Evolutionary conservation across 345 rosid species (phyloP), one percentile per base, ranked within the genome.

Genomic region (Eucalyptus curtisii): DNA sequence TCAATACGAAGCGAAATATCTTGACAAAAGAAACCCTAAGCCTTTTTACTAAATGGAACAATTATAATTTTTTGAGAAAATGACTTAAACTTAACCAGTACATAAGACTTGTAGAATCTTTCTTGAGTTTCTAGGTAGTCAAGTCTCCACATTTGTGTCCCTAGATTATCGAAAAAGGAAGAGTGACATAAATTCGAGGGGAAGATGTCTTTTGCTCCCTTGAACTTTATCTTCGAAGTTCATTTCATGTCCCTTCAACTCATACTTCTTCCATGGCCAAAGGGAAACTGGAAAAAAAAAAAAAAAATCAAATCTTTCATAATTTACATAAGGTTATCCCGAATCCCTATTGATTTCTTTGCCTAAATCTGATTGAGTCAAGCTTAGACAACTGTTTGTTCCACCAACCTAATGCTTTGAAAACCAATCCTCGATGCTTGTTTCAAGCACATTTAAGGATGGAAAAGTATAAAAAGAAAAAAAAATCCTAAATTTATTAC

Each of bases 401-500:
- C 68, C 31, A 27, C 68, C n/a, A 12, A 1, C n/a, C 25, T 0
- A 5, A 25, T 57, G 64, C 9, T 52, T 52, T 52, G 55, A 52
- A 52, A 52, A 52, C 55, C 55, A 52, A 52, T 52, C 22, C 24
- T 52, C 13, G 0, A 53, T 19, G 4, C 57, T 53, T 20, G 10
- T 53, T 19, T 0, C 1, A 0, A 0, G 57, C 10, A 52, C 57
- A 52, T 52, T 8, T 0, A 52, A 14, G 24, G 25, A 52, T 0
- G 52, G 6, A 49, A 15, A 6, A 15, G 19, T 6, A 15, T 2
- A 0, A 42, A 42, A 42, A n/a, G n/a, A n/a, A 42, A 5, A 6
- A 48, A 47, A 0, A 48, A 13, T 13, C 2, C 0, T 49, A 49
- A 49, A 49, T 0, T 1, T 14, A 49, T 5, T 14, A 0, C 1